A percentile compares a stretch with the other conserved stretches of the same genome.
These are phyloP conservation scores for Knoxdaviesia proteae DNA, from an alignment of 2,329 filamentous ascomycete genomes.

Conservation along the genomic window DNA sequence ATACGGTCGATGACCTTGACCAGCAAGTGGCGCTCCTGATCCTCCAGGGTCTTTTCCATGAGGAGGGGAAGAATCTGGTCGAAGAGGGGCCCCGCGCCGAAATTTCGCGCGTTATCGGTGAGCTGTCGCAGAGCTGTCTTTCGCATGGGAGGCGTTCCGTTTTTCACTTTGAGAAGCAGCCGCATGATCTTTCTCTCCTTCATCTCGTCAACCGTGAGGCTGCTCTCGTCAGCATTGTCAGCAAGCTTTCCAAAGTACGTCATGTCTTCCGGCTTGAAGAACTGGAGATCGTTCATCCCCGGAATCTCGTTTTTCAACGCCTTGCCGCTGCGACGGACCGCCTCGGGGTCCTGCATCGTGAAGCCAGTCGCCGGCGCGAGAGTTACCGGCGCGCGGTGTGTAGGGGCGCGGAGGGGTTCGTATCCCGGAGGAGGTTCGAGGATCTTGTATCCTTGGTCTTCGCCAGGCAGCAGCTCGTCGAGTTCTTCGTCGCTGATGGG, in stretches of 20 bases:
- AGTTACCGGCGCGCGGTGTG: slow-evolving; percentile 43
- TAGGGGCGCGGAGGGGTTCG: slow-evolving; percentile 56
- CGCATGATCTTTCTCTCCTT: slow-evolving; percentile 99
- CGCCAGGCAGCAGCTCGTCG: slow-evolving; percentile 70
- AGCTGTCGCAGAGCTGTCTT: slow-evolving; percentile 95
- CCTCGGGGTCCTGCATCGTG: slow-evolving; percentile 93
- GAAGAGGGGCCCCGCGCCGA: slow-evolving; percentile 83
- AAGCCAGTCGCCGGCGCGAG: slow-evolving; percentile 64
- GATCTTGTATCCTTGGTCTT: slow-evolving; percentile 81
- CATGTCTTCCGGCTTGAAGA: slow-evolving; percentile 98
- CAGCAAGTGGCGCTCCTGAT: slow-evolving; percentile 91
- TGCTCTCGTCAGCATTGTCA: slow-evolving; percentile 80
- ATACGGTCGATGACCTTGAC: slow-evolving; percentile 99
- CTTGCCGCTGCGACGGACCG: slow-evolving; percentile 62
- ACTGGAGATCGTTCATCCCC: slow-evolving; percentile 85
- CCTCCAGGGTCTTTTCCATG: slow-evolving; percentile 96
- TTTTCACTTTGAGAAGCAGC: slow-evolving; percentile 92
- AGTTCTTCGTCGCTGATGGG: slow-evolving; percentile 85
- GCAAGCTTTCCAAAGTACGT: slow-evolving; percentile 95
- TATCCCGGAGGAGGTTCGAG: slow-evolving; percentile 83
- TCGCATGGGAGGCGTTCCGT: slow-evolving; percentile 93
- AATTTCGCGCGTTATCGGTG: slow-evolving; percentile 91
- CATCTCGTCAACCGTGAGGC: slow-evolving; percentile 78
- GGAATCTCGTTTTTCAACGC: slow-evolving; percentile 90
- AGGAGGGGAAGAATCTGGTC: slow-evolving; percentile 91